phyloP scores from a whole-genome alignment of 306 rosid genomes.

The Casuarina glauca region DNA sequence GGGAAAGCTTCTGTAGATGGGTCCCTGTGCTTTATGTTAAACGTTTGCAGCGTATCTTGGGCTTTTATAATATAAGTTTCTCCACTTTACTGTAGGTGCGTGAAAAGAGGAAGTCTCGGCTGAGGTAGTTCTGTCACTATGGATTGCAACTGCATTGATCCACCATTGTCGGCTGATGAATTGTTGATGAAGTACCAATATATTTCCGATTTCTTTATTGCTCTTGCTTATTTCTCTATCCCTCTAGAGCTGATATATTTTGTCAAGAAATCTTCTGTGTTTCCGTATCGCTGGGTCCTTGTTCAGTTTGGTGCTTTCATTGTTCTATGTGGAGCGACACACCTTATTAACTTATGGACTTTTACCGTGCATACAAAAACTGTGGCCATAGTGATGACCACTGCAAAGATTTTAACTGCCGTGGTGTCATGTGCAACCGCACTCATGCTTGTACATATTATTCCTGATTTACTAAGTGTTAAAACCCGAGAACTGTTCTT shows the following conservation, averaged over 20 bases:
- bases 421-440: slow-evolving; percentile 80
- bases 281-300: slow-evolving; percentile 83
- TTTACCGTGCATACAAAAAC: slow-evolving; percentile 57
- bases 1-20: neutral
- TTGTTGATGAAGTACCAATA: slow-evolving; percentile 74
- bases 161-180: slow-evolving; percentile 69
- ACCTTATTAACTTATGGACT: slow-evolving; percentile 75
- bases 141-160: slow-evolving; percentile 79
- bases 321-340: slow-evolving; percentile 84
- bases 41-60: neutral
- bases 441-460: slow-evolving; percentile 79
- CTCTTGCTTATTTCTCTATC: slow-evolving; percentile 77
- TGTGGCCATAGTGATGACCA: slow-evolving; percentile 71
- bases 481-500: slow-evolving; percentile 71
- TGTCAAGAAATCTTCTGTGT: slow-evolving; percentile 76
- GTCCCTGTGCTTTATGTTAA: too few relatives aligned
- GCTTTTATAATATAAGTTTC: neutral
- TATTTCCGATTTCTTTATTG: slow-evolving; percentile 74
- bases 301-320: slow-evolving; percentile 90
- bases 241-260: slow-evolving; percentile 79
- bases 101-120: slow-evolving; percentile 25
- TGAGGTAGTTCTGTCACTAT: slow-evolving; percentile 44
- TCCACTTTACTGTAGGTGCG: slow-evolving; percentile 35
- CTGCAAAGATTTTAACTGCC: slow-evolving; percentile 73
- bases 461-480: slow-evolving; percentile 78